Conservation (phyloP, 1,284 basidiomycete genomes). For the Bondarzewia mesenterica region DNA sequence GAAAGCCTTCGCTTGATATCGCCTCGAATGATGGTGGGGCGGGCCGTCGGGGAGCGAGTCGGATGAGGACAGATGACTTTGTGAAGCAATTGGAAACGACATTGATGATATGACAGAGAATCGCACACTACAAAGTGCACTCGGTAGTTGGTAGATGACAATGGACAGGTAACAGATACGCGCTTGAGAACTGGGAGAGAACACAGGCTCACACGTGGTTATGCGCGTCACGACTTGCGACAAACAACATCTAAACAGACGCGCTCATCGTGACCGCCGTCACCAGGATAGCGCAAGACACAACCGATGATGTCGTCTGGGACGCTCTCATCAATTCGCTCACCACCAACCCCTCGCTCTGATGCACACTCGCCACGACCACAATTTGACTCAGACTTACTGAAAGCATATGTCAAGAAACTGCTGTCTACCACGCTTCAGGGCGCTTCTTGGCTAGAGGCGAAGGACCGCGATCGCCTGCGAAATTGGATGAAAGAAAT, state of each 20-base stretch:
- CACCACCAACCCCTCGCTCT: slow-evolving; percentile 42
- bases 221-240: not conserved
- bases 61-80: slow-evolving; percentile 20
- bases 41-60: slow-evolving; percentile 23
- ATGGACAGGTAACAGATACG: no score
- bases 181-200: no score
- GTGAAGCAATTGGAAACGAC: slow-evolving; percentile 29
- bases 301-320: slow-evolving; percentile 29
- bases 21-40: slow-evolving; percentile 32
- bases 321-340: slow-evolving; percentile 35
- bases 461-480: slow-evolving; percentile 58
- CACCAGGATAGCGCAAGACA: no score
- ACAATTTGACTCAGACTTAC: slow-evolving; percentile 62
- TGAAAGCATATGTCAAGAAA: slow-evolving; percentile 74
- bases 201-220: not conserved
- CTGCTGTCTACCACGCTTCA: slow-evolving; percentile 62
- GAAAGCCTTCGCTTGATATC: slow-evolving; percentile 44
- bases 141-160: not conserved
- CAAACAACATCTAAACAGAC: slow-evolving; percentile 11
- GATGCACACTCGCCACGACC: slow-evolving; percentile 48
- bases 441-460: slow-evolving; percentile 53
- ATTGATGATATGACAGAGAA: slow-evolving; percentile 30
- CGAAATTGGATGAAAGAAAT: slow-evolving; percentile 76
- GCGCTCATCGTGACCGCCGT: no score
- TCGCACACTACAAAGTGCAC: not conserved